Percentiles rank a stretch among this genome's conserved stretches.
Evolutionary conservation across 371 early-diverging fungal genomes (phyloP).

Genomic region (Mortierella sp.): DNA sequence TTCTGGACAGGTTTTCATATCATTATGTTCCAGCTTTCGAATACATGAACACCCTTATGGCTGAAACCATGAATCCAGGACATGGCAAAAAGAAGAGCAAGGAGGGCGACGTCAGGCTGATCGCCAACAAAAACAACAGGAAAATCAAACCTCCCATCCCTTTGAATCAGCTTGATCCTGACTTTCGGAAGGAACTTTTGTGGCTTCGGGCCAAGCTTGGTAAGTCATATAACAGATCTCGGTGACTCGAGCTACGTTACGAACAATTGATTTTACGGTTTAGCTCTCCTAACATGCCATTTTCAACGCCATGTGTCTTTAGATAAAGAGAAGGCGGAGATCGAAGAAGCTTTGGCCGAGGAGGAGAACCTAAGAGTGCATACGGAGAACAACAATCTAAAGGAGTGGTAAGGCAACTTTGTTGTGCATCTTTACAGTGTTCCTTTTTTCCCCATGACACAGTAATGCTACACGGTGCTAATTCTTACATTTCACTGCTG

Average conservation of each 20-base stretch:
- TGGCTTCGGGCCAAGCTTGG: conserved; percentile 38
- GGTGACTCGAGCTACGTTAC: neutral
- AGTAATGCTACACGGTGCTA: too few relatives aligned
- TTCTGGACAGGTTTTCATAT: conserved; percentile 20
- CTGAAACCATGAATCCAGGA: neutral
- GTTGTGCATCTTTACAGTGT: neutral
- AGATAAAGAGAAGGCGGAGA: conserved; percentile 38
- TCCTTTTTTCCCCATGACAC: neutral
- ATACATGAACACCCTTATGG: conserved; percentile 23
- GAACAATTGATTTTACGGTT: neutral
- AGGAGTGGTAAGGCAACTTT: conserved; percentile 25
- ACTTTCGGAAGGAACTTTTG: conserved; percentile 34
- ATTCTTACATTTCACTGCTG: neutral
- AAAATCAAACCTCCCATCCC: neutral
- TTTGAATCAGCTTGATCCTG: conserved; percentile 20
- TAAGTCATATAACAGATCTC: neutral
- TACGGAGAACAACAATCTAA: conserved; percentile 8
- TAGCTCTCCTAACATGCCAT: neutral
- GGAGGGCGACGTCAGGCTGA: neutral
- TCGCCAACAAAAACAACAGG: conserved; percentile 13
- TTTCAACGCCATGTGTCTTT: neutral
- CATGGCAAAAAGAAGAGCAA: conserved; percentile 6
- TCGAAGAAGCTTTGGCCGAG: conserved; percentile 30
- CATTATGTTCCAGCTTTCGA: conserved; percentile 54
- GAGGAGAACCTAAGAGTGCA: conserved; percentile 24